Conservation (phyloP, 2,329 filamentous ascomycete genomes). For the Taxawa tesnikishii region DNA sequence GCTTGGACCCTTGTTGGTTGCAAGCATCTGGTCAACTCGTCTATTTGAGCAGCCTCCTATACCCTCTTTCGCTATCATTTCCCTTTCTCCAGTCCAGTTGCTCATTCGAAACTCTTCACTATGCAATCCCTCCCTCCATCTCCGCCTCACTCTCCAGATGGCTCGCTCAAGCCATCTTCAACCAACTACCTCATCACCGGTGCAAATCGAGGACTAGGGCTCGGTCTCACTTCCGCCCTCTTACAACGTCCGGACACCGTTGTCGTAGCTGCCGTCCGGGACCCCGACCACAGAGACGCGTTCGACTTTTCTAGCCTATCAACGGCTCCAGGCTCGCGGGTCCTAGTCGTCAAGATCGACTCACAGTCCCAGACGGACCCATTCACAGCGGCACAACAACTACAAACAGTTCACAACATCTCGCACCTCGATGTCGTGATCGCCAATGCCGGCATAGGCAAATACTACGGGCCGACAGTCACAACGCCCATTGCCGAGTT, state of each 20-base stretch:
- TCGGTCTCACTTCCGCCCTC: conserved; percentile 3
- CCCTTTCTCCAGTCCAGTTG: too few relatives aligned
- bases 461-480: conserved; percentile 10
- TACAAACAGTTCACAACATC: conserved; percentile 8
- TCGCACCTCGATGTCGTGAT: conserved; percentile 16
- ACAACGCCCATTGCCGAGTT: conserved; percentile 15
- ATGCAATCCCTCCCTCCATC: too few relatives aligned
- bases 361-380: conserved; percentile 21
- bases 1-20: too few relatives aligned
- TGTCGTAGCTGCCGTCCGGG: conserved; percentile 23
- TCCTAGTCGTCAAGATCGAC: conserved; percentile 35
- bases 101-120: too few relatives aligned
- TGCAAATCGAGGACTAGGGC: conserved; percentile 6
- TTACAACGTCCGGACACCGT: conserved; percentile 4
- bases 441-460: conserved; percentile 11
- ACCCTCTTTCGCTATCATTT: too few relatives aligned
- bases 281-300: conserved; percentile 17
- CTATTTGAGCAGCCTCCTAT: too few relatives aligned
- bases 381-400: conserved; percentile 18
- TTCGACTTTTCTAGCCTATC: conserved; percentile 25
- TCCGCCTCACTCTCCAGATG: too few relatives aligned
- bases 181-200: conserved; percentile 6
- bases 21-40: too few relatives aligned
- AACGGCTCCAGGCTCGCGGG: conserved; percentile 18
- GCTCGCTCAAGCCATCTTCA: too few relatives aligned